Percentiles rank a stretch among this genome's conserved stretches.
Evolutionary conservation across 2,329 filamentous ascomycete genomes (phyloP).

Genomic region (Westerdykella ornata): DNA sequence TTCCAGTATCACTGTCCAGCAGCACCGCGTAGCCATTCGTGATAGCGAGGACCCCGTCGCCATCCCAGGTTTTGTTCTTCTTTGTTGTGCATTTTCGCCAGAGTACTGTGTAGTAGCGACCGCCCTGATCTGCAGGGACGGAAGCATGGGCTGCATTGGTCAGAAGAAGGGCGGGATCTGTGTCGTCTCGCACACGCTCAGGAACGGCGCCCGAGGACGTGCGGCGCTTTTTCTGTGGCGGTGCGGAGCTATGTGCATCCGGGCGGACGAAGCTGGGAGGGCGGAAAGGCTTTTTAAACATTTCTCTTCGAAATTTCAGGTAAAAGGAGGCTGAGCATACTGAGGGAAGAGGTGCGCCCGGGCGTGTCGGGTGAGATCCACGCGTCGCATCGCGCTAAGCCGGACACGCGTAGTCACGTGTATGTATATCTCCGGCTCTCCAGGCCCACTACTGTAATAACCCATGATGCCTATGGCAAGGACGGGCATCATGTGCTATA

Average conservation of each 20-base stretch:
- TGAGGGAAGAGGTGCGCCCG: no score
- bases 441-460: no score
- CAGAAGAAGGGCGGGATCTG: slow-evolving; percentile 7
- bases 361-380: no score
- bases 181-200: slow-evolving; percentile 24
- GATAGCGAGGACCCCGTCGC: slow-evolving; percentile 59
- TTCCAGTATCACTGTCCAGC: slow-evolving; percentile 54
- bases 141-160: slow-evolving; percentile 3
- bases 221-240: slow-evolving; percentile 40
- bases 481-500: no score
- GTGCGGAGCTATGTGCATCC: slow-evolving; percentile 18
- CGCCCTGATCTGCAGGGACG: slow-evolving; percentile 19
- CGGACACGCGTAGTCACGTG: no score
- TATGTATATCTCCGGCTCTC: no score
- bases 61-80: slow-evolving; percentile 73
- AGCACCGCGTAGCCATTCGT: slow-evolving; percentile 53
- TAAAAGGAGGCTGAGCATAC: no score
- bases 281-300: slow-evolving; percentile 32
- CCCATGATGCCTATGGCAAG: no score
- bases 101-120: slow-evolving; percentile 40
- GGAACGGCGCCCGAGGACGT: slow-evolving; percentile 28
- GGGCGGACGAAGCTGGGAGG: slow-evolving; percentile 29
- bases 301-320: no score
- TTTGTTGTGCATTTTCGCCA: slow-evolving; percentile 63
- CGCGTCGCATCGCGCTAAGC: no score